phyloP scores from a whole-genome alignment of 495 filamentous ascomycete genomes.

The Lophiotrema nucula region DNA sequence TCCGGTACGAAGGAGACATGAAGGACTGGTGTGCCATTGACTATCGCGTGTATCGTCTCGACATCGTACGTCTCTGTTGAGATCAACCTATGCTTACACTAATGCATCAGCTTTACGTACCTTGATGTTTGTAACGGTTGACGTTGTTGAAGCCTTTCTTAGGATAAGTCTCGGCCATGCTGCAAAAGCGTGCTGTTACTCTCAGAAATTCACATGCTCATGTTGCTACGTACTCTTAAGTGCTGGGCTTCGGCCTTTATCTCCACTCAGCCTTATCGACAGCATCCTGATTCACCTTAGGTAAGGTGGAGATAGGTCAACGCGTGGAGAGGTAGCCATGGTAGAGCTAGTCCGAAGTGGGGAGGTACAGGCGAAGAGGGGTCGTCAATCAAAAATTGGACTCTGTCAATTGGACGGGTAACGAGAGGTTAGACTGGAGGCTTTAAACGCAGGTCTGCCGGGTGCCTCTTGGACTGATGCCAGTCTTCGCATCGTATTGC shows the following conservation, averaged over 20 bases:
- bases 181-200: not conserved
- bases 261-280: slow-evolving; percentile 6
- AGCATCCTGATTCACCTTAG: not conserved
- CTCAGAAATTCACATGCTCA: no score
- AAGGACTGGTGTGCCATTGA: slow-evolving; percentile 55
- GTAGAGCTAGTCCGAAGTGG: not conserved
- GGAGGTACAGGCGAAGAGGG: not conserved
- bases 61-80: slow-evolving; percentile 61
- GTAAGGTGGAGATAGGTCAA: slow-evolving; percentile 1
- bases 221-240: no score
- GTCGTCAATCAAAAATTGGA: no score
- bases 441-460: no score
- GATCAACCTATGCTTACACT: not conserved
- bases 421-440: no score
- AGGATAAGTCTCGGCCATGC: slow-evolving; percentile 52
- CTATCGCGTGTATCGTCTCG: slow-evolving; percentile 72
- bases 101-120: slow-evolving; percentile 42
- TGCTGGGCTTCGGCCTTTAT: not conserved
- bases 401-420: no score
- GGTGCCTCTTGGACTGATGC: no score
- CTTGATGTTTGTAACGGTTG: slow-evolving; percentile 66
- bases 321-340: not conserved
- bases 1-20: slow-evolving; percentile 63
- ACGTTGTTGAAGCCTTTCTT: slow-evolving; percentile 66
- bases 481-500: no score